Evolutionary conservation across 1,284 basidiomycete genomes (phyloP).

Genomic region (Irpex sp.): DNA sequence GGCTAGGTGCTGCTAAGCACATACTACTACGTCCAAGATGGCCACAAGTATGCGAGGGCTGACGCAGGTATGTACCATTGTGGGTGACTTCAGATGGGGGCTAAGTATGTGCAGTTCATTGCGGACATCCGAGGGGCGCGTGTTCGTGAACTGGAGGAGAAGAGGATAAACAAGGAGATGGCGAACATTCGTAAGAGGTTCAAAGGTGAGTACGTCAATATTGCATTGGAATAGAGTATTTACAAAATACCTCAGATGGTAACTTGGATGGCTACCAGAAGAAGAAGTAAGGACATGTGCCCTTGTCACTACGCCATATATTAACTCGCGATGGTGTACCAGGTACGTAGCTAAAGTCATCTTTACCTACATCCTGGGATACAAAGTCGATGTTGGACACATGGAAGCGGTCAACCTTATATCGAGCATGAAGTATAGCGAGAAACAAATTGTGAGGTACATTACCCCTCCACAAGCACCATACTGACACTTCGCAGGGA

Average conservation of each 20-base stretch:
- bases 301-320: slow-evolving; percentile 6
- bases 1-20: neutral
- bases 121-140: slow-evolving; percentile 94
- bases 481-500: slow-evolving; percentile 51
- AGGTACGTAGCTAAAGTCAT: slow-evolving; percentile 96
- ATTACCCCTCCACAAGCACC: neutral
- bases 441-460: slow-evolving; percentile 93
- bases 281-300: slow-evolving; percentile 76
- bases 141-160: slow-evolving; percentile 90
- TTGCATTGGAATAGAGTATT: neutral
- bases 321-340: slow-evolving; percentile 10
- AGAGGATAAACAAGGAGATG: slow-evolving; percentile 99
- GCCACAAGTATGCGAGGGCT: slow-evolving; percentile 86
- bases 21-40: slow-evolving; percentile 44
- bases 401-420: slow-evolving; percentile 99
- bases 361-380: slow-evolving; percentile 98
- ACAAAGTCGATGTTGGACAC: slow-evolving; percentile 98
- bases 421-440: slow-evolving; percentile 92
- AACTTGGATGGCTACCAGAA: slow-evolving; percentile 98
- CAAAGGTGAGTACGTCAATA: slow-evolving; percentile 60
- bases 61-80: slow-evolving; percentile 64
- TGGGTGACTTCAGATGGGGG: too few species aligned
- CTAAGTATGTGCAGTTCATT: slow-evolving; percentile 73
- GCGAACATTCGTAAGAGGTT: slow-evolving; percentile 99
- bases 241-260: slow-evolving; percentile 62